A percentile compares a stretch with the other conserved stretches of the same genome.
Evolutionary conservation across 495 filamentous ascomycete genomes (phyloP).

Genomic region (Trichoderma orchidacearum): DNA sequence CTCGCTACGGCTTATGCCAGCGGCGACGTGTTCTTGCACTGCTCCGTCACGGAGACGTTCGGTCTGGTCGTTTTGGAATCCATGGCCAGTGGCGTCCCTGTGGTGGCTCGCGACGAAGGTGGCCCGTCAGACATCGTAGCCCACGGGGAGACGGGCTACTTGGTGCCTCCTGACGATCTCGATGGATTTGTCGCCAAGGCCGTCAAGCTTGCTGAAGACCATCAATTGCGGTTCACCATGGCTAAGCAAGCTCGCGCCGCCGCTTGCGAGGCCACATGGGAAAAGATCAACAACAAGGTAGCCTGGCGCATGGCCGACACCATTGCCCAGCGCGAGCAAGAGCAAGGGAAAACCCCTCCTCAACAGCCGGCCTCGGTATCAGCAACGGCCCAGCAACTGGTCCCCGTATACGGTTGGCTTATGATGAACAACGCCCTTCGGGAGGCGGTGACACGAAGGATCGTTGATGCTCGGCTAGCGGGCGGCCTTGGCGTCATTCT

Average conservation of each 20-base stretch:
- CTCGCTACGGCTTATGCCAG: constrained; percentile 45
- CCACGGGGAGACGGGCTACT: constrained; percentile 39
- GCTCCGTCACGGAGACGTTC: constrained; percentile 53
- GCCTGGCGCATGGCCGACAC: constrained; percentile 42
- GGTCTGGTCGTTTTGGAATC: constrained; percentile 51
- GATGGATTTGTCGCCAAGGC: constrained; percentile 36
- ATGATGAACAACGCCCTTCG: constrained; percentile 7
- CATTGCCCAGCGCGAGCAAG: constrained; percentile 22
- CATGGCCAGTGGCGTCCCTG: constrained; percentile 51
- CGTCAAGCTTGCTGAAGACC: constrained; percentile 23
- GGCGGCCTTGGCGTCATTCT: constrained; percentile 23
- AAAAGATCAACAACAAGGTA: constrained; percentile 47
- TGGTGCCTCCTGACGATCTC: constrained; percentile 39
- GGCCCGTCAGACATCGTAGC: constrained; percentile 49
- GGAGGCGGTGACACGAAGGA: constrained; percentile 4
- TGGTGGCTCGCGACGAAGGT: constrained; percentile 49
- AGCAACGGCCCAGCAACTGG: constrained; percentile 1
- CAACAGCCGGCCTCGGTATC: neutral
- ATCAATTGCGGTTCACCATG: constrained; percentile 20
- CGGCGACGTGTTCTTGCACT: constrained; percentile 49
- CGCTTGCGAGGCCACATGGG: constrained; percentile 48
- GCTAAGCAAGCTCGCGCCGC: constrained; percentile 26
- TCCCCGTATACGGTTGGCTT: constrained; percentile 13
- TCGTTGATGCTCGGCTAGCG: constrained; percentile 15
- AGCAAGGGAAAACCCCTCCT: constrained; percentile 2